Percentiles rank a stretch among this genome's conserved stretches.
These are phyloP conservation scores for Mycena pura DNA, from an alignment of 768 basidiomycete genomes.

Conservation along the genomic window DNA sequence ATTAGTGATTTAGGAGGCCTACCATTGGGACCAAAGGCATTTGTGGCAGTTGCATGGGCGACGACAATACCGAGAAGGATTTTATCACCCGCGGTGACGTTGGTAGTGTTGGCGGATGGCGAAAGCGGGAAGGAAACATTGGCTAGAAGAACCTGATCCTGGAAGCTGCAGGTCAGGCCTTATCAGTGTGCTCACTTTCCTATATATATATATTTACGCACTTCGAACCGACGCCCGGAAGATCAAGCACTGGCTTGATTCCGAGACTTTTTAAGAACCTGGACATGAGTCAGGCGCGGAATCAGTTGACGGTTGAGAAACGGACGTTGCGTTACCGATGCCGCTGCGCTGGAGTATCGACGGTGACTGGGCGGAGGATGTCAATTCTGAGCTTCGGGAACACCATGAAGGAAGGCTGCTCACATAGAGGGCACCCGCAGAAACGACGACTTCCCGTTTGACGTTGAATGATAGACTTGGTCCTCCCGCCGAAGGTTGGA, in stretches of 20 bases:
- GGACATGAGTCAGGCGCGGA: not conserved
- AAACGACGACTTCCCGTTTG: slow-evolving; percentile 16
- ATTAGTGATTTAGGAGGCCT: not conserved
- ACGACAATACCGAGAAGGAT: slow-evolving; percentile 17
- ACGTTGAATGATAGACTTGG: not conserved
- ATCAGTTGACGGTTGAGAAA: no score
- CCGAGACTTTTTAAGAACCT: slow-evolving; percentile 17
- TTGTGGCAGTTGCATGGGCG: slow-evolving; percentile 13
- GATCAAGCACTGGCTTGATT: slow-evolving; percentile 24
- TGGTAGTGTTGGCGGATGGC: slow-evolving; percentile 20
- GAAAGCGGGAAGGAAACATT: slow-evolving; percentile 23
- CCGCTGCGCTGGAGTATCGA: slow-evolving; percentile 24
- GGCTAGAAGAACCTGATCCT: slow-evolving; percentile 19
- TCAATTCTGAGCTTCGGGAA: not conserved
- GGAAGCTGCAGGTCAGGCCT: no score
- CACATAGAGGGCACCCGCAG: slow-evolving; percentile 22
- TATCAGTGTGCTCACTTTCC: no score
- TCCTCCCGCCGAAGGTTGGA: slow-evolving; percentile 13
- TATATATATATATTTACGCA: not conserved
- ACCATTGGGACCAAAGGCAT: slow-evolving; percentile 22
- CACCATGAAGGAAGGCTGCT: not conserved
- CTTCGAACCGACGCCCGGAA: slow-evolving; percentile 30
- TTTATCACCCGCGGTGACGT: slow-evolving; percentile 2
- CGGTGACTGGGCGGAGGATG: slow-evolving; percentile 17
- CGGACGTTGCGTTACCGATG: slow-evolving; percentile 24